Evolutionary conservation across 305 asterid genomes (phyloP).

Genomic region (Fraxinus baroniana): DNA sequence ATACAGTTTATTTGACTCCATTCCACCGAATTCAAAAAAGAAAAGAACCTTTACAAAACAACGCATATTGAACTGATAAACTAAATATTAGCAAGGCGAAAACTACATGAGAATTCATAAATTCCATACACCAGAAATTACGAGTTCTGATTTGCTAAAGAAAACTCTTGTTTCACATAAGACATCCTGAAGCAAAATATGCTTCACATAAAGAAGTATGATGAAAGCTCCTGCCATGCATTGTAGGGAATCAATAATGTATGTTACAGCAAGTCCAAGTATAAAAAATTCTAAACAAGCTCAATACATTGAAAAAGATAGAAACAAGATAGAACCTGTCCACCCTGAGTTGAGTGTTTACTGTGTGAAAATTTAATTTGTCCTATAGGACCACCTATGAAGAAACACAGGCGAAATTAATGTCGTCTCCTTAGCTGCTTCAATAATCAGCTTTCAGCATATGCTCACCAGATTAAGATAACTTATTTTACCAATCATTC

Average conservation of each 20-base stretch:
- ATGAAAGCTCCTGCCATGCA: slow-evolving; percentile 17
- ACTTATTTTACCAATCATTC: slow-evolving; percentile 19
- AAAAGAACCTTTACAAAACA: neutral
- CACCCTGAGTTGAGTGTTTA: slow-evolving; percentile 2
- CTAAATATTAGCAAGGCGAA: neutral
- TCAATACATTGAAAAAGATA: neutral
- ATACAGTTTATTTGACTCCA: neutral
- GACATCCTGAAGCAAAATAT: neutral
- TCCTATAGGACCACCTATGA: neutral
- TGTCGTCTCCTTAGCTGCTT: neutral
- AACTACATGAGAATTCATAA: neutral
- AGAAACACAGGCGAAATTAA: neutral
- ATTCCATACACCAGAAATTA: neutral
- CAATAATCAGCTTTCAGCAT: slow-evolving; percentile 9
- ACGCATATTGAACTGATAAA: neutral
- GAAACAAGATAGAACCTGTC: neutral
- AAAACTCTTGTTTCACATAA: neutral
- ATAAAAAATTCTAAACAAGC: neutral
- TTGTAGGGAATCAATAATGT: slow-evolving; percentile 1
- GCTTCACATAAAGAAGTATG: neutral
- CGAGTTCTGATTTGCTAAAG: neutral
- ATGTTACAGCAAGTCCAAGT: slow-evolving; percentile 8
- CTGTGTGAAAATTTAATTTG: neutral
- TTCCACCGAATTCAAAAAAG: neutral
- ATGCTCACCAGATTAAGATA: neutral